phyloP scores from a whole-genome alignment of 2,329 filamentous ascomycete genomes.

The Myriosclerotinia duriaeana region DNA sequence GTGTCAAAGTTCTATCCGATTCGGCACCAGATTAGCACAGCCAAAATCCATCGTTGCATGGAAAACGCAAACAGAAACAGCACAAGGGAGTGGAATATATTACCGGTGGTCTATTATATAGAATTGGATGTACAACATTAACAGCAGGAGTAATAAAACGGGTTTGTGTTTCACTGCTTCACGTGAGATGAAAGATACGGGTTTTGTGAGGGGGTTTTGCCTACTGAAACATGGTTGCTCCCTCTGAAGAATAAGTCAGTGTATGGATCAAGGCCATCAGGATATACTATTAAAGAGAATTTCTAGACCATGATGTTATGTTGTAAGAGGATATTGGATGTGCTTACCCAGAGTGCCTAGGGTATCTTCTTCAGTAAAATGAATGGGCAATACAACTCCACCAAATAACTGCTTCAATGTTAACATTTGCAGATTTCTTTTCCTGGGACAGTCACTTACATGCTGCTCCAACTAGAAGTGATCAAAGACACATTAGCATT shows the following conservation, averaged over 20 bases:
- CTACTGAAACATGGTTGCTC: not conserved
- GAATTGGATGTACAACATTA: not conserved
- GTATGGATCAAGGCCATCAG: not conserved
- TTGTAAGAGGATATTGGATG: not conserved
- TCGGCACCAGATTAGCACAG: not conserved
- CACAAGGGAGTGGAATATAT: not conserved
- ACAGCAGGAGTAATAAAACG: not conserved
- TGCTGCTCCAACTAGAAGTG: conserved; percentile 2
- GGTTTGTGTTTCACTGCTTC: not conserved
- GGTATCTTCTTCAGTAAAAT: not conserved
- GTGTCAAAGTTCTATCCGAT: not conserved
- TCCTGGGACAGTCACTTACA: not conserved
- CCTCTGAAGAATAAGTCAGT: not conserved
- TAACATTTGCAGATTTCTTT: not conserved
- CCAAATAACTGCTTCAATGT: conserved; percentile 3
- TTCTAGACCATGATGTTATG: not conserved
- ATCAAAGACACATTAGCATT: conserved; percentile 1
- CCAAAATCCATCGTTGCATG: not conserved
- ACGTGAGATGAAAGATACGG: not conserved
- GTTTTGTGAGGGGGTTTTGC: not conserved
- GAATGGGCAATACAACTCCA: not conserved
- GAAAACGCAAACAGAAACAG: not conserved
- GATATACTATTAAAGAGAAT: not conserved
- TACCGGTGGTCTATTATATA: not conserved
- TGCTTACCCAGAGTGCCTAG: not conserved